Percentiles rank a stretch among this genome's conserved stretches.
Evolutionary conservation across 495 filamentous ascomycete genomes (phyloP).

Genomic region (Tuber magnatum): DNA sequence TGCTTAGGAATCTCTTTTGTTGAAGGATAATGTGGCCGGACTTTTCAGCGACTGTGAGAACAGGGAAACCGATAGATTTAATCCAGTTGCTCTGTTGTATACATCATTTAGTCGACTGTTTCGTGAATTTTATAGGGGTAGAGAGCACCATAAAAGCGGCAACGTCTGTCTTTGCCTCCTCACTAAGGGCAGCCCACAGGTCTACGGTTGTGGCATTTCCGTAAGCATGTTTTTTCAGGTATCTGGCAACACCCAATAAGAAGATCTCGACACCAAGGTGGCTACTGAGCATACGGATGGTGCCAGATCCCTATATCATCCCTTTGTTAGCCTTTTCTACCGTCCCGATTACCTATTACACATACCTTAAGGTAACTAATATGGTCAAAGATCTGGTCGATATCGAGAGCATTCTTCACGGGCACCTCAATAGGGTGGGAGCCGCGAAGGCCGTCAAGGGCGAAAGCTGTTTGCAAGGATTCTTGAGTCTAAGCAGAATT

Average conservation of each 20-base stretch:
- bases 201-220: slow-evolving; percentile 92
- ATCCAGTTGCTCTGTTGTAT: slow-evolving; percentile 71
- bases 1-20: slow-evolving; percentile 80
- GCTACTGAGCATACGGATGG: slow-evolving; percentile 85
- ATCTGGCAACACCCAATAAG: slow-evolving; percentile 76
- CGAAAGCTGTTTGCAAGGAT: slow-evolving; percentile 81
- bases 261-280: slow-evolving; percentile 81
- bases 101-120: neutral
- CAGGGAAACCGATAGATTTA: slow-evolving; percentile 84
- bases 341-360: slow-evolving; percentile 55
- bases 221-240: slow-evolving; percentile 80
- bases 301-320: slow-evolving; percentile 60
- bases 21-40: slow-evolving; percentile 70
- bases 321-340: slow-evolving; percentile 1
- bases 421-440: slow-evolving; percentile 94
- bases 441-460: slow-evolving; percentile 75
- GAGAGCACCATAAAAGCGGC: slow-evolving; percentile 65
- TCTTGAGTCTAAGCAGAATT: slow-evolving; percentile 55
- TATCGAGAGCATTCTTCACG: slow-evolving; percentile 79
- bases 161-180: slow-evolving; percentile 84
- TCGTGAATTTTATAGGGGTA: neutral
- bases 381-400: slow-evolving; percentile 92
- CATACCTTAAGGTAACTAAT: slow-evolving; percentile 94
- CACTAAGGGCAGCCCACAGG: slow-evolving; percentile 81
- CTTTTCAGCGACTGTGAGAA: slow-evolving; percentile 77